Conservation (phyloP, 2,329 filamentous ascomycete genomes). For the Chlorencoelia australis region DNA sequence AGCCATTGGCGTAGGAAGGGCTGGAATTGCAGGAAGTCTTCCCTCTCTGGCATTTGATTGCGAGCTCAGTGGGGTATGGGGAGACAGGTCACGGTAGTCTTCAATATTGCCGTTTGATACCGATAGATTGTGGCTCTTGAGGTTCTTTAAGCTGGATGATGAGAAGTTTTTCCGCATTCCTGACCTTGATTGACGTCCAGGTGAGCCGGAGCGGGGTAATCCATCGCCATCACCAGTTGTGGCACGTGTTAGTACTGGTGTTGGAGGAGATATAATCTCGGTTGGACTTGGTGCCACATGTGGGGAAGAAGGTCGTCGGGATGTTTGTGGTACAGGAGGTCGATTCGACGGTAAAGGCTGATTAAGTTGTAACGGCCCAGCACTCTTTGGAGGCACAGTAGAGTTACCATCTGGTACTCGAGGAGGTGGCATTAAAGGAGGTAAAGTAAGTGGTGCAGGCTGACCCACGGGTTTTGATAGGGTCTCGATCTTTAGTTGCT, state of each 20-base stretch:
- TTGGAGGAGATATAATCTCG: constrained; percentile 24
- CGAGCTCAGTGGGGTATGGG: constrained; percentile 62
- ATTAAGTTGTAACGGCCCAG: constrained; percentile 16
- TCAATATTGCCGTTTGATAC: constrained; percentile 45
- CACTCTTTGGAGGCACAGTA: constrained; percentile 20
- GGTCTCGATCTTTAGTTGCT: constrained; percentile 86
- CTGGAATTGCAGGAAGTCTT: constrained; percentile 45
- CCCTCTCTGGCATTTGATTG: constrained; percentile 30
- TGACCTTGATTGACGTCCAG: constrained; percentile 35
- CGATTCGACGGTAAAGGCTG: constrained; percentile 11
- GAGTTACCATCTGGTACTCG: constrained; percentile 11
- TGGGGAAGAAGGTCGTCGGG: constrained; percentile 22
- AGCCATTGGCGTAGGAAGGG: constrained; percentile 57
- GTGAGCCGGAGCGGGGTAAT: constrained; percentile 41
- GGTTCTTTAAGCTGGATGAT: constrained; percentile 58
- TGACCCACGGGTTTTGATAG: constrained; percentile 13
- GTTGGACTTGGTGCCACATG: constrained; percentile 17
- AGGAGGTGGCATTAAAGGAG: constrained; percentile 22
- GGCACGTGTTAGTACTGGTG: constrained; percentile 23
- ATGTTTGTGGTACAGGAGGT: constrained; percentile 17
- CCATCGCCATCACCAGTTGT: constrained; percentile 27
- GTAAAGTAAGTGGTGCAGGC: constrained; percentile 13
- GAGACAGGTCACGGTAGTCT: constrained; percentile 54
- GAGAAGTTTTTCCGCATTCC: constrained; percentile 58
- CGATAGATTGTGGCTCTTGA: constrained; percentile 67